Evolutionary conservation across 2,329 filamentous ascomycete genomes (phyloP), one percentile per base, ranked within the genome.

Genomic region (Calcarisporium arbuscula): DNA sequence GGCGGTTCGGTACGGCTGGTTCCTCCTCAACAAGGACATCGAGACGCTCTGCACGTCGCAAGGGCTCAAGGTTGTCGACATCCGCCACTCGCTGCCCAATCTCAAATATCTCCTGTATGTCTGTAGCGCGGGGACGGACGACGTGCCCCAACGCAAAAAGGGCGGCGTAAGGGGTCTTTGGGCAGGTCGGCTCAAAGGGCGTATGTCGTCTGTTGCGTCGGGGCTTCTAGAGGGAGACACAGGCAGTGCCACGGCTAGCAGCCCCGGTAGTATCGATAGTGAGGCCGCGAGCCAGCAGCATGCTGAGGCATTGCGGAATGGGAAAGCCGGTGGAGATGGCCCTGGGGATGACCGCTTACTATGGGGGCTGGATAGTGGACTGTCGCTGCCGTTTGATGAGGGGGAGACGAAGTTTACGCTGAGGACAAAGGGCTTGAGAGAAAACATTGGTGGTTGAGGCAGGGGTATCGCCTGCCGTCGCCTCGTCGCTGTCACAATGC

Each of bases 21-120:
- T 96, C 50, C 66, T 96, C n/a, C 72, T 98, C 11, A 96, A 96
- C 64, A 95, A 96, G 61, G 70, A 96, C 52, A 89, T 98, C 36
- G 89, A 96, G 48, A 61, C 69, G 0, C 64, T 82, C 4, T 80
- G 77, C 40, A 62, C 67, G 4, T 67, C 70, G 2, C 80, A 88
- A 45, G 82, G 82, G 0, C 65, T 95, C 10, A 80, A 82, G 30
- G 80, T 94, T 2, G 73, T 95, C 43, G 92, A 98, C 51, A 87
- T 95, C 14, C 76, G 92, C 5, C 87, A 96, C 47, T 94, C 90
- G 0, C 64, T 96, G 6, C 88, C 90, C 2, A 98, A 98, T 52
- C 67, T 98, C 8, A 94, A 95, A 56, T 95, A 95, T 49, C 65
- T 96, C 12, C 66, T 96, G 3, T 95, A 94, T 49, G 82, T 96